Evolutionary conservation across 108 stramenopile genomes (phyloP).

Genomic region (Asterionellopsis glacialis): DNA sequence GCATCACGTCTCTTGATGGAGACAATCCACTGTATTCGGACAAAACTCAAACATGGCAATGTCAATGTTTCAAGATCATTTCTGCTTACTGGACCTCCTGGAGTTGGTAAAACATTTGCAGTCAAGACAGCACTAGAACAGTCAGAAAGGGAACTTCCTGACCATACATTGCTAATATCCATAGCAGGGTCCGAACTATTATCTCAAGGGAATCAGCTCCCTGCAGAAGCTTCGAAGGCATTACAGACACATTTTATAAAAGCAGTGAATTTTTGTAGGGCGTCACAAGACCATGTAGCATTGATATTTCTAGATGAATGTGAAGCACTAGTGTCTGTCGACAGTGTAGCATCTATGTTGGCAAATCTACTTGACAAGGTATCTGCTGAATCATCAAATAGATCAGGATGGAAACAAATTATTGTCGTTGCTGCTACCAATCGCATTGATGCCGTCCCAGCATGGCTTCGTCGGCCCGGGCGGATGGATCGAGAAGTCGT

Average conservation of each 20-base stretch:
- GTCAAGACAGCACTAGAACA: slow-evolving; percentile 28
- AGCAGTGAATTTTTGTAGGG: slow-evolving; percentile 16
- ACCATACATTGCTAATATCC: slow-evolving; percentile 25
- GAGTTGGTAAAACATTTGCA: slow-evolving; percentile 54
- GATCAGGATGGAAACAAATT: slow-evolving; percentile 29
- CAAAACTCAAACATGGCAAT: neutral
- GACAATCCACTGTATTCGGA: slow-evolving; percentile 1
- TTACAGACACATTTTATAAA: slow-evolving; percentile 18
- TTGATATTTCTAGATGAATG: slow-evolving; percentile 82
- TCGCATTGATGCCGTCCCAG: slow-evolving; percentile 70
- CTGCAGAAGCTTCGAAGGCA: slow-evolving; percentile 25
- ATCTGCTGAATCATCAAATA: neutral
- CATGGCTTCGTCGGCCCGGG: slow-evolving; percentile 64
- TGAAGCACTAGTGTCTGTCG: slow-evolving; percentile 66
- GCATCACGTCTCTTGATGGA: slow-evolving; percentile 1
- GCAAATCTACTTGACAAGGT: slow-evolving; percentile 57
- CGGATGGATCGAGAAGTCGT: slow-evolving; percentile 67
- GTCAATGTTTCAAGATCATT: slow-evolving; percentile 30
- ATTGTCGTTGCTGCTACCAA: slow-evolving; percentile 79
- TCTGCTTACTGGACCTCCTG: slow-evolving; percentile 44
- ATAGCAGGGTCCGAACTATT: slow-evolving; percentile 41
- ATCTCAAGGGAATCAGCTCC: slow-evolving; percentile 18
- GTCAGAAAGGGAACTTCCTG: slow-evolving; percentile 5
- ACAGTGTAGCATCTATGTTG: slow-evolving; percentile 46
- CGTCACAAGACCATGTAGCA: slow-evolving; percentile 6